Base-by-base conservation (phyloP, 768 basidiomycete species). In the Tricholoma bakamatsutake region DNA sequence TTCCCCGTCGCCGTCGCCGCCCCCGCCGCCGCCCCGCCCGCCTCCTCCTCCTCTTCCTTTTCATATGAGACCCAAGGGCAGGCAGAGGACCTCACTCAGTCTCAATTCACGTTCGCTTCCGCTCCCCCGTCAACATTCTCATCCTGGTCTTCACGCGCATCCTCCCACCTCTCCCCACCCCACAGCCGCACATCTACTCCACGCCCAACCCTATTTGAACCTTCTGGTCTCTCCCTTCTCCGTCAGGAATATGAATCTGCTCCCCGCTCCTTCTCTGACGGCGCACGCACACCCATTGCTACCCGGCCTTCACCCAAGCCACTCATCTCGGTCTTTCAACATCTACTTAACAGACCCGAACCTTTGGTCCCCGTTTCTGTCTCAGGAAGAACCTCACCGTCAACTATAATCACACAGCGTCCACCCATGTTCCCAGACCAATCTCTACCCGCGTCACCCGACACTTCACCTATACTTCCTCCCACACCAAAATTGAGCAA, bases 201-300 rank as follows among this genome's bases (percentile, higher is more conserved):
- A 54, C 57, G 54, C 37, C 58, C 46, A 55, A 52, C 27, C 18
- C 49, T 60, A 18, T 59, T 60, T 31, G 62, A 68, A 54, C 73
- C 69, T 2, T 77, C 77, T 3, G 76, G 76, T 2, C 61, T 77
- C 13, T 69, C 73, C 2, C 67, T 76, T 12, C 66, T 75, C 33
- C 71, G 72, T 24, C 68, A 61, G 39, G 58, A 59, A 45, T 55
- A 57, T 33, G 59, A 62, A 39, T 31, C 49, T 17, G 43, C 34
- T 13, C 24, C 46, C 12, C 45, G 37, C 18, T 54, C 58, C 21
- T 48, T 31, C 31, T 57, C 55, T 27, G 56, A 59, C 30, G 61
- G 59, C 12, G 54, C 59, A 13, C 57, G 51, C 18, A 63, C 62
- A 15, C 58, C 62, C 10, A 61, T 55, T 12, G 54, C 50, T 10